These are phyloP conservation scores for Turnera subulata DNA, from an alignment of 345 rosid genomes.

Conservation along the genomic window DNA sequence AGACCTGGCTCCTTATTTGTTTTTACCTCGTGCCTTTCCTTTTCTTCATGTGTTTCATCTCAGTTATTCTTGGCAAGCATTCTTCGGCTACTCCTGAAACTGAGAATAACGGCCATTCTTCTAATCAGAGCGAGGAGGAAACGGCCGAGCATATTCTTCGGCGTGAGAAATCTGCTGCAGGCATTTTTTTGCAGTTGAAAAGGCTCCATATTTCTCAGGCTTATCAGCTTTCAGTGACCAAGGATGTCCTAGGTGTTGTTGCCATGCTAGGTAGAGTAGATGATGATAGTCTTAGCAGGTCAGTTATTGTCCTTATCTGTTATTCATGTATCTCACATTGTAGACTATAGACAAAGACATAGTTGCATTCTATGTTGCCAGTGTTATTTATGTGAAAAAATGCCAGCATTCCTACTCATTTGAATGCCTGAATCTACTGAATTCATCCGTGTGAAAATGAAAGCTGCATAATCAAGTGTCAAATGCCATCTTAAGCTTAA, in stretches of 20 bases:
- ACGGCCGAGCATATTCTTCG: slow-evolving; percentile 49
- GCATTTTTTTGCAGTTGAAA: slow-evolving; percentile 54
- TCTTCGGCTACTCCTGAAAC: slow-evolving; percentile 26
- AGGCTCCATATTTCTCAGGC: slow-evolving; percentile 36
- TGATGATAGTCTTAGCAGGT: slow-evolving; percentile 81
- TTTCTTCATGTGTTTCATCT: slow-evolving; percentile 14
- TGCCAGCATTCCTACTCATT: background rate
- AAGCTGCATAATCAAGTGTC: no score
- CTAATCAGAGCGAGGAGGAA: slow-evolving; percentile 53
- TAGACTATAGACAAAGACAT: background rate
- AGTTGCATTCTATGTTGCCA: no score
- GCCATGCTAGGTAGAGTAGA: slow-evolving; percentile 76
- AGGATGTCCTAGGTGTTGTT: slow-evolving; percentile 71
- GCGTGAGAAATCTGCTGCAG: slow-evolving; percentile 68
- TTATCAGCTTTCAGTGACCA: slow-evolving; percentile 34
- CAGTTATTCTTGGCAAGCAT: slow-evolving; percentile 61
- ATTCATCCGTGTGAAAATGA: background rate
- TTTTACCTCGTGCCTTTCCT: slow-evolving; percentile 1
- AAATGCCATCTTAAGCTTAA: background rate
- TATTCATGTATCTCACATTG: slow-evolving; percentile 1
- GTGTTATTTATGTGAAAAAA: background rate
- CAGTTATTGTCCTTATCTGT: slow-evolving; percentile 23
- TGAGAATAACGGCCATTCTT: slow-evolving; percentile 26
- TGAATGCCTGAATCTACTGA: background rate
- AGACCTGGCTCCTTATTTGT: background rate